Base-by-base conservation (phyloP, 805 yeast species). In the Yamadazyma philogaea region DNA sequence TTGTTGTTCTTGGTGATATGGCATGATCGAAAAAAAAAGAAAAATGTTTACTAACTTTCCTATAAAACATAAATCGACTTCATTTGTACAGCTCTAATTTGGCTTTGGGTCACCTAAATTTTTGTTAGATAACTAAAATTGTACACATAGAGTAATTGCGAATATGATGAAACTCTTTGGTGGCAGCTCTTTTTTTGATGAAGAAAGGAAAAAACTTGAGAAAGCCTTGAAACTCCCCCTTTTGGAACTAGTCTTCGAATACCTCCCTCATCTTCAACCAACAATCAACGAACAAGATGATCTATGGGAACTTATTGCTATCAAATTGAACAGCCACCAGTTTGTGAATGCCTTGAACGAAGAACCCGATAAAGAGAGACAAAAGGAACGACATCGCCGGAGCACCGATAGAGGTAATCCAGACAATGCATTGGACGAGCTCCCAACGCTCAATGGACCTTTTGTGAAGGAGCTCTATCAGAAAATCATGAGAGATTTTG, bases 251-350 rank as follows among this genome's bases (percentile, higher is more conserved):
- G 66, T 63, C 1, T 44, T 64, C 11, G 54, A 49, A 34, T 46
- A 56, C 21, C 50, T 64, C 19, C 70, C 70, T 7, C 69, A 64
- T 48, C 47, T 63, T 12, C 70, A 64, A 47, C 20, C 51, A 10
- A 60, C 55, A 1, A 44, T 39, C 14, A 33, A 43, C 22, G 54
- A 54, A 30, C 53, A 52, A 39, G 62, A 61, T 24, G 61, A 61
- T 42, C 40, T 51, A 0, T 64, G 70, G 70, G 70, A 63, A 48
- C 45, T 60, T 2, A 49, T 64, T 14, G 69, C 70, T n/a, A 63
- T 63, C 19, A 59, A 59, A 33, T 45, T 64, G 17, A 61, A 55
- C 43, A 56, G 48, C 27, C 34, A 44, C 27, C 52, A 52, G 15
- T 56, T 57, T 37, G 36, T 41, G 3, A 38, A 45, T 2, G 34